Evolutionary conservation across 1,139 yeast species (phyloP).

Genomic region (Diutina rugosa): DNA sequence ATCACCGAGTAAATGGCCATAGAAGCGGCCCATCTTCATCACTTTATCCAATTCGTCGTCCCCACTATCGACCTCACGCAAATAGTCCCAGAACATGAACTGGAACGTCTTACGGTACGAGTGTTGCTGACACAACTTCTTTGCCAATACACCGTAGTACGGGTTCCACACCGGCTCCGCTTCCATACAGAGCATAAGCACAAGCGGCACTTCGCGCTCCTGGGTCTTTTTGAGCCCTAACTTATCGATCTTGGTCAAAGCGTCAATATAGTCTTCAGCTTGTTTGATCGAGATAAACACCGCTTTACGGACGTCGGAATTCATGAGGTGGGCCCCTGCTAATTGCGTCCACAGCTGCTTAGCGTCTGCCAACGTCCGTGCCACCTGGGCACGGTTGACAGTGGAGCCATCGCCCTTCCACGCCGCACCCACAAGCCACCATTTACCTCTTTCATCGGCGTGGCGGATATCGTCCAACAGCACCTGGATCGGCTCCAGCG

Average conservation of each 20-base stretch:
- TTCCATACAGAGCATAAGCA: slow-evolving; percentile 73
- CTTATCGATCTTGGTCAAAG: slow-evolving; percentile 70
- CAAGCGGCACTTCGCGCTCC: slow-evolving; percentile 77
- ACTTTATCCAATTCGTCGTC: slow-evolving; percentile 37
- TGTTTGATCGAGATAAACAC: slow-evolving; percentile 91
- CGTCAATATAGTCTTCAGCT: slow-evolving; percentile 84
- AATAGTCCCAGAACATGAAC: slow-evolving; percentile 76
- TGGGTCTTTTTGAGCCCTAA: slow-evolving; percentile 71
- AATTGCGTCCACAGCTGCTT: slow-evolving; percentile 85
- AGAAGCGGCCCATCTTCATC: slow-evolving; percentile 68
- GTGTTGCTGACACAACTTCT: slow-evolving; percentile 59
- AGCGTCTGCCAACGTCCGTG: slow-evolving; percentile 49
- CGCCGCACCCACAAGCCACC: slow-evolving; percentile 99
- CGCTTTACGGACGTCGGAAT: slow-evolving; percentile 89
- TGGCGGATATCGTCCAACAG: slow-evolving; percentile 69
- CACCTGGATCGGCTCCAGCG: slow-evolving; percentile 73
- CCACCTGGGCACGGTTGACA: slow-evolving; percentile 12
- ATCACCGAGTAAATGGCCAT: slow-evolving; percentile 61
- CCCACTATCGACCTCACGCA: slow-evolving; percentile 31
- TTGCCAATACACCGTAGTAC: slow-evolving; percentile 73
- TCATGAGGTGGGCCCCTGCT: slow-evolving; percentile 83
- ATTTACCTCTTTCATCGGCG: slow-evolving; percentile 72
- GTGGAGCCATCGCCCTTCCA: slow-evolving; percentile 56
- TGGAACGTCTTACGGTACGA: slow-evolving; percentile 74
- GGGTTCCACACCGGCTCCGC: slow-evolving; percentile 84